Base-by-base conservation (phyloP, 108 stramenopile species). In the Cyclotella distinguenda region DNA sequence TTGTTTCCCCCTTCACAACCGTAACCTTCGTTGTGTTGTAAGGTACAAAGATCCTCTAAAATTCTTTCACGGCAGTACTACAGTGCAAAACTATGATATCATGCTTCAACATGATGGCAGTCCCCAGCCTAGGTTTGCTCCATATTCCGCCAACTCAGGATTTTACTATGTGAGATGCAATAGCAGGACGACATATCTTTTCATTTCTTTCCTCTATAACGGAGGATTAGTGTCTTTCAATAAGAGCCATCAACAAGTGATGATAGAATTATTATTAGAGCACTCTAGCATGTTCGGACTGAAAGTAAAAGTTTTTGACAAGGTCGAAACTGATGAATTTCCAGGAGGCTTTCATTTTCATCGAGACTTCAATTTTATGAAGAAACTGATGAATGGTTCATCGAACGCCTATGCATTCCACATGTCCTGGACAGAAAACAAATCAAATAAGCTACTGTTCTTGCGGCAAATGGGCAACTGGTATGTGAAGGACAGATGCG, bases 401-500 rank as follows among this genome's bases (percentile, higher is more conserved):
- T 38, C 38, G 38, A 38, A 38, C 12, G 38, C 38, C 8, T 38
- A 10, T 10, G 38, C 12, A 38, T 38, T 38, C 12, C 38, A 38
- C 38, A 38, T 38, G 38, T 53, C 51, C 1, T 73, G 72, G 72
- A 84, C 83, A 40, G 38, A 54, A n/a, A 74, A 74, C 48, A 80
- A 80, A 68, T 30, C 27, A 2, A 66, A 66, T 28, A 53, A 53
- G 30, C 1, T 53, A 8, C 27, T 53, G 10, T 53, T 53, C 18
- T 28, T 53, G 2, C 51, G 51, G 10, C 51, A 53, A 53, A 32
- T 53, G 51, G 51, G 51, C 30, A 11, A 53, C 15, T 53, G 51
- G 86, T 86, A 87, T 55, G 66, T 88, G 16, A 15, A 78, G 34
- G 86, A 87, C 31, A 22, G 59, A 39, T 91, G 90, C 70, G 56